A percentile compares a stretch with the other conserved stretches of the same genome.
These are phyloP conservation scores for Moniliophthora roreri DNA, from an alignment of 1,284 basidiomycete genomes.

Conservation along the genomic window DNA sequence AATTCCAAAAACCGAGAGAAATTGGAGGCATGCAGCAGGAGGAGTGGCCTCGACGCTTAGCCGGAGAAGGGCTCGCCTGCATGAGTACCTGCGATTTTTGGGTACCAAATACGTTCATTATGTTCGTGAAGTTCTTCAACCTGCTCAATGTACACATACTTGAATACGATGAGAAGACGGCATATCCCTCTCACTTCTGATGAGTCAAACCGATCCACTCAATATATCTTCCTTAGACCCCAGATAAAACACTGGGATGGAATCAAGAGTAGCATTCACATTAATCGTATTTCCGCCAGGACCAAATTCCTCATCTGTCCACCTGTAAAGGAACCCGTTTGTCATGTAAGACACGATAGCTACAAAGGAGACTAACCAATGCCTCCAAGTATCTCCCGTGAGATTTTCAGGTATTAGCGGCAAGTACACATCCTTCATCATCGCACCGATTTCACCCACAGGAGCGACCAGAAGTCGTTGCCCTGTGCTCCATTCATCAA, in stretches of 20 bases:
- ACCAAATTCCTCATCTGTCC: constrained; percentile 34
- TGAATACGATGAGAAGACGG: too few species aligned
- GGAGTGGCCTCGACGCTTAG: too few species aligned
- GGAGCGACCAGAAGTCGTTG: constrained; percentile 36
- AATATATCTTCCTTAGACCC: constrained; percentile 33
- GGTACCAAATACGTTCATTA: too few species aligned
- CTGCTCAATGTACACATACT: too few species aligned
- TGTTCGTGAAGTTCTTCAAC: too few species aligned
- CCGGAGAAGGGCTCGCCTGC: too few species aligned
- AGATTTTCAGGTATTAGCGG: constrained; percentile 26
- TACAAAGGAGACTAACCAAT: constrained; percentile 28
- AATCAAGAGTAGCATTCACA: constrained; percentile 32
- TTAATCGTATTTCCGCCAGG: constrained; percentile 30
- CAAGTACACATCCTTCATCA: constrained; percentile 34
- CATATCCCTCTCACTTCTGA: too few species aligned
- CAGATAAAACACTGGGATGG: constrained; percentile 40
- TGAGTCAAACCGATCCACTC: constrained; percentile 28
- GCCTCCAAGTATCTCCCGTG: constrained; percentile 30
- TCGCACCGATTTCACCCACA: constrained; percentile 31
- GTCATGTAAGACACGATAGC: neutral
- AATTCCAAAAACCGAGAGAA: too few species aligned
- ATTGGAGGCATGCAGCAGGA: too few species aligned
- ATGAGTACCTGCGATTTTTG: too few species aligned
- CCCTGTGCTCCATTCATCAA: constrained; percentile 21
- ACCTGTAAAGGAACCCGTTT: constrained; percentile 25